phyloP scores from a whole-genome alignment of 1,139 yeast genomes.

The Candida buenavistaensis region DNA sequence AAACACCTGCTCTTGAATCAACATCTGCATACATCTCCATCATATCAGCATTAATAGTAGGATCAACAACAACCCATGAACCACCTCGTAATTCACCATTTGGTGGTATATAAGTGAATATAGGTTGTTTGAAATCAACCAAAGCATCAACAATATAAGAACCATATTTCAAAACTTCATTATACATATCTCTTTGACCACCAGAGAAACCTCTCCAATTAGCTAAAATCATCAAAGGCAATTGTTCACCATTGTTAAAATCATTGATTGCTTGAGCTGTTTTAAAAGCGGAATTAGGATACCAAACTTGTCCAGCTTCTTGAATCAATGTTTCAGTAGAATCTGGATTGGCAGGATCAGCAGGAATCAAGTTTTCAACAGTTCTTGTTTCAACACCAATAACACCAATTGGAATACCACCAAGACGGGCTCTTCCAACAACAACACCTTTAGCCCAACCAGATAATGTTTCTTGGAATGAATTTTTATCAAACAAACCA shows the following conservation, averaged over 20 bases:
- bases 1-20: conserved; percentile 96
- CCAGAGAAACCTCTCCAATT: conserved; percentile 99
- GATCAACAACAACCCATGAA: conserved; percentile 99
- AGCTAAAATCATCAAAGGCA: conserved; percentile 95
- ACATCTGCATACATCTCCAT: conserved; percentile 99
- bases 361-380: conserved; percentile 88
- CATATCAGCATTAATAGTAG: conserved; percentile 93
- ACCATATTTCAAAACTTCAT: conserved; percentile 95
- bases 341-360: conserved; percentile 97
- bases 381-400: conserved; percentile 93
- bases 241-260: conserved; percentile 95
- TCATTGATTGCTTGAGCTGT: conserved; percentile 98
- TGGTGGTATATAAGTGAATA: conserved; percentile 95
- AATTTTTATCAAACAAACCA: conserved; percentile 88
- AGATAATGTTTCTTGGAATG: conserved; percentile 95
- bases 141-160: conserved; percentile 95
- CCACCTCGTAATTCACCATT: conserved; percentile 99
- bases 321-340: conserved; percentile 85
- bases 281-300: conserved; percentile 98
- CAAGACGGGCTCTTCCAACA: conserved; percentile 97
- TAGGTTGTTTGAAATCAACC: conserved; percentile 94
- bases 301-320: conserved; percentile 99
- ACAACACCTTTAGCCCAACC: conserved; percentile 99
- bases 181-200: conserved; percentile 99
- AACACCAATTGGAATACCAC: conserved; percentile 98